Percentiles rank a stretch among this genome's conserved stretches.
These are phyloP conservation scores for Malassezia psittaci DNA, from an alignment of 1,284 basidiomycete genomes.

Conservation along the genomic window DNA sequence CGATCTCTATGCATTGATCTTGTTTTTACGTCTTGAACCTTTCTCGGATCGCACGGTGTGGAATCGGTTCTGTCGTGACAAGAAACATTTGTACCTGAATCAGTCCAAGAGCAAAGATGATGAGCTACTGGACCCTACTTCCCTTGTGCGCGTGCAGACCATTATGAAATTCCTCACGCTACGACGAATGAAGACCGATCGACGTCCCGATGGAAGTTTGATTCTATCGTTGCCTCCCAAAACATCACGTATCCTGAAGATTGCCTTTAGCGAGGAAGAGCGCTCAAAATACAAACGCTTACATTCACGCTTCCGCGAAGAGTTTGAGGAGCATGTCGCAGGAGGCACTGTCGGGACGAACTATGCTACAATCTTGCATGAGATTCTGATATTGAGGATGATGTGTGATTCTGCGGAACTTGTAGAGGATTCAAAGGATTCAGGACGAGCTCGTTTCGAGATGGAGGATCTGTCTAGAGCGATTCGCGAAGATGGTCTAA, in stretches of 20 bases:
- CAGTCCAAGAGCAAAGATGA: conserved; percentile 3
- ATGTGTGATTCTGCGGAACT: conserved; percentile 94
- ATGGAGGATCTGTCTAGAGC: conserved; percentile 55
- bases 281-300: conserved; percentile 76
- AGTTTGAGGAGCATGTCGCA: conserved; percentile 74
- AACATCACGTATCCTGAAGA: conserved; percentile 68
- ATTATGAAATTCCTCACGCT: conserved; percentile 95
- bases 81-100: conserved; percentile 57
- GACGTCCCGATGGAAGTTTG: conserved; percentile 64
- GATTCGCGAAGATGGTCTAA: conserved; percentile 73
- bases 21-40: conserved; percentile 82
- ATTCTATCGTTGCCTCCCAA: conserved; percentile 76
- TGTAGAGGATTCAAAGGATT: conserved; percentile 55
- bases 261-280: conserved; percentile 75
- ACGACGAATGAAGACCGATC: conserved; percentile 87
- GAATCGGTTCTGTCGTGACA: conserved; percentile 82
- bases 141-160: conserved; percentile 82
- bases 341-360: conserved; percentile 85
- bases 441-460: conserved; percentile 48
- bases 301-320: conserved; percentile 75
- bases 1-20: conserved; percentile 90
- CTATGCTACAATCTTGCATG: conserved; percentile 92
- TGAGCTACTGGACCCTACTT: conserved; percentile 61
- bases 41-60: conserved; percentile 86
- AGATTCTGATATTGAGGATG: conserved; percentile 64